Conservation (phyloP, 352 stramenopile genomes). For the Phytophthora constricta region DNA sequence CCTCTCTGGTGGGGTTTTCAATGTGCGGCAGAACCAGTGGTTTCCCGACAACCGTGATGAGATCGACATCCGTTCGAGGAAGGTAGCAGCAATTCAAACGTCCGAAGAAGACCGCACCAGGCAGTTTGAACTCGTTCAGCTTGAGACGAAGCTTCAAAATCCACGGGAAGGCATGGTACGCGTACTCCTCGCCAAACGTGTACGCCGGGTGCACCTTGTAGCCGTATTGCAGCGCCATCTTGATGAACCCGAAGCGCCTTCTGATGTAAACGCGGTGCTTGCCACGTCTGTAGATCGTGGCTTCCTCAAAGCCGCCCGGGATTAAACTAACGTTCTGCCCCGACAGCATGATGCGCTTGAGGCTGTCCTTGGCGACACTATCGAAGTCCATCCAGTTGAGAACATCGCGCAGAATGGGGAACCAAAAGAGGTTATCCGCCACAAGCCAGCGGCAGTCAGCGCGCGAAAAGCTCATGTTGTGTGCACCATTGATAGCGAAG, state of each 20-base stretch:
- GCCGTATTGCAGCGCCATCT: constrained; percentile 89
- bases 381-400: constrained; percentile 66
- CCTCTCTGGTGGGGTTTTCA: constrained; percentile 82
- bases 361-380: constrained; percentile 51
- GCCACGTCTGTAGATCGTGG: constrained; percentile 79
- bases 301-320: constrained; percentile 95
- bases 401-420: constrained; percentile 62
- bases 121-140: constrained; percentile 85
- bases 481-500: constrained; percentile 57
- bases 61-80: constrained; percentile 65
- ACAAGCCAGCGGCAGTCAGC: constrained; percentile 69
- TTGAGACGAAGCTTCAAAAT: constrained; percentile 73
- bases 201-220: constrained; percentile 91
- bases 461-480: constrained; percentile 52
- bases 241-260: constrained; percentile 92
- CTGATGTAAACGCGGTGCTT: constrained; percentile 92
- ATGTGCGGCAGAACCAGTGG: constrained; percentile 88
- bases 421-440: constrained; percentile 69
- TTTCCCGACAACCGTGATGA: constrained; percentile 91
- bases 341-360: constrained; percentile 50
- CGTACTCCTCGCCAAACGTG: constrained; percentile 91
- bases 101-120: constrained; percentile 79
- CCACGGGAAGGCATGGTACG: constrained; percentile 85
- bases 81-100: constrained; percentile 81
- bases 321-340: constrained; percentile 76